Conservation (phyloP, 345 rosid genomes). For the Populus deltoides region DNA sequence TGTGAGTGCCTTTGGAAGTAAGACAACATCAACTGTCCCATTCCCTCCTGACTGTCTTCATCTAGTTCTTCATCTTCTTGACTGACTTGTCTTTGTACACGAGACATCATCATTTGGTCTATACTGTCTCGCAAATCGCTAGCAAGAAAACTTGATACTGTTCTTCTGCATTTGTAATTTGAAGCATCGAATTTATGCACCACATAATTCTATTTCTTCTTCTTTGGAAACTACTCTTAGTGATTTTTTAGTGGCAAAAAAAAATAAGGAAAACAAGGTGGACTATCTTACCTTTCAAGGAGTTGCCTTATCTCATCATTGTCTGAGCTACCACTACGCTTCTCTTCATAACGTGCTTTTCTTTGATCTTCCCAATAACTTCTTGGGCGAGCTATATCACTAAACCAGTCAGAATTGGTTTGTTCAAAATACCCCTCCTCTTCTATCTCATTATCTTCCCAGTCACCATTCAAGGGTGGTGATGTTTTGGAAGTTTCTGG, state of each 20-base stretch:
- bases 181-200: conserved; percentile 6
- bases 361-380: conserved; percentile 86
- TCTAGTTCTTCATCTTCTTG: conserved; percentile 20
- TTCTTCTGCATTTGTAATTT: conserved; percentile 44
- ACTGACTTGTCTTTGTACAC: conserved; percentile 36
- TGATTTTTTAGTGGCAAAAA: neutral
- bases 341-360: conserved; percentile 67
- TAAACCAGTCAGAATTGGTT: conserved; percentile 54
- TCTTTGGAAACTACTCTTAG: neutral
- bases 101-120: conserved; percentile 58
- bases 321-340: conserved; percentile 46
- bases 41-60: conserved; percentile 32
- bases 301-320: conserved; percentile 67
- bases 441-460: conserved; percentile 40
- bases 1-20: conserved; percentile 25
- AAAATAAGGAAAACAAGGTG: neutral
- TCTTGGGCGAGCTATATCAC: conserved; percentile 73
- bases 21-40: conserved; percentile 28
- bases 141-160: conserved; percentile 64
- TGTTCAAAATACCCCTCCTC: conserved; percentile 32
- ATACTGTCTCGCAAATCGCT: conserved; percentile 72
- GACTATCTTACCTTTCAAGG: conserved; percentile 53
- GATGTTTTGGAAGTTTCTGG: conserved; percentile 24
- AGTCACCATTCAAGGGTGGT: conserved; percentile 22
- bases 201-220: neutral